Percentiles rank a stretch among this genome's conserved stretches.
These are phyloP conservation scores for Fraxinus paxiana DNA, from an alignment of 305 asterid species.

Conservation along the genomic window DNA sequence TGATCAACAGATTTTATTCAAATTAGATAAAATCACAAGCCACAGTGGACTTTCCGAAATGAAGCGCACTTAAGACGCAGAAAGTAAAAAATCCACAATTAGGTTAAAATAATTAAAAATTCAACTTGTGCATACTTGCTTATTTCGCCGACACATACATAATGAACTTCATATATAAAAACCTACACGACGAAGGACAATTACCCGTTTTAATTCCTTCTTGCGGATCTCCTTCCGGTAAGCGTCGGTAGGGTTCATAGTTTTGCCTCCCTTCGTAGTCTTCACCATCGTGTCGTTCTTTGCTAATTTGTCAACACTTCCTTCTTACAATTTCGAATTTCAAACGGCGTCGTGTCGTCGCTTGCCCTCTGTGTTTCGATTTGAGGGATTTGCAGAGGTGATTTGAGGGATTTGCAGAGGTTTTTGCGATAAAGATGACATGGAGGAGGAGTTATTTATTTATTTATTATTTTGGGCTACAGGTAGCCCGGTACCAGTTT, in stretches of 20 bases:
- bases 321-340: background rate
- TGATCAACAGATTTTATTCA: background rate
- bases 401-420: background rate
- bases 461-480: background rate
- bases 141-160: background rate
- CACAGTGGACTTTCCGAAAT: background rate
- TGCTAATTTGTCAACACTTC: background rate
- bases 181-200: background rate
- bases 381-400: background rate
- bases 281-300: constrained; percentile 56
- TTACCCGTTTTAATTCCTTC: constrained; percentile 86
- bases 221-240: constrained; percentile 87
- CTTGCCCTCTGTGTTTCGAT: background rate
- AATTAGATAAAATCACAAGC: background rate
- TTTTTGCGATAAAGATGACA: background rate
- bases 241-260: constrained; percentile 99
- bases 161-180: background rate
- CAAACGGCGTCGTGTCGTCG: background rate
- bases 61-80: background rate
- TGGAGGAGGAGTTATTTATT: background rate
- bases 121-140: background rate
- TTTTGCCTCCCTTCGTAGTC: constrained; percentile 97
- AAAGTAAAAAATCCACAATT: background rate
- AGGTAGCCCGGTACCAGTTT: background rate
- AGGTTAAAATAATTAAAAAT: background rate